Conservation (phyloP, 768 basidiomycete species). For the Gymnopilus junonius region DNA sequence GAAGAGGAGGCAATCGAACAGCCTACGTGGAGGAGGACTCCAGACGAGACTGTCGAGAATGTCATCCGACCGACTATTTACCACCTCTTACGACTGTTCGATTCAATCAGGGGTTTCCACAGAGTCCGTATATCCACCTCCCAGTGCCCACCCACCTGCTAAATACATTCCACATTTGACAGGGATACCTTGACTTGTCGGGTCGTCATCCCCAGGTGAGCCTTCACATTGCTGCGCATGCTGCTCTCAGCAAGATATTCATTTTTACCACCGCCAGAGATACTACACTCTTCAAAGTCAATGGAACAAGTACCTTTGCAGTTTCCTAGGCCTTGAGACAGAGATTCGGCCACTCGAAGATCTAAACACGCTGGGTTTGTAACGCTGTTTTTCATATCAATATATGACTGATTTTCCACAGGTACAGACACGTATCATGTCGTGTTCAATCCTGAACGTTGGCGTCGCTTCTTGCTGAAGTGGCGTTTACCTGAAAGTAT, state of each 20-base stretch:
- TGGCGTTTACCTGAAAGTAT: conserved; percentile 25
- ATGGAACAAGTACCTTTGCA: conserved; percentile 25
- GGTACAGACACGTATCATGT: conserved; percentile 5
- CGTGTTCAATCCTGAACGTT: conserved; percentile 19
- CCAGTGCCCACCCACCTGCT: neutral
- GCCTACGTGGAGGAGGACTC: neutral
- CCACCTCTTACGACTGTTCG: conserved; percentile 23
- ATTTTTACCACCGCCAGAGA: conserved; percentile 14
- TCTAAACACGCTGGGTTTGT: conserved; percentile 1
- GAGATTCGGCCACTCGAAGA: conserved; percentile 9
- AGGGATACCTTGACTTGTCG: conserved; percentile 29
- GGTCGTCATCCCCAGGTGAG: conserved; percentile 26
- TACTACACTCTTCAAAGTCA: conserved; percentile 26
- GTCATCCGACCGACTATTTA: conserved; percentile 21
- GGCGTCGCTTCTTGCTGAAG: conserved; percentile 26
- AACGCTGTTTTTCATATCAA: neutral
- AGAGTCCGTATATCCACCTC: conserved; percentile 15
- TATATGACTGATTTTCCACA: neutral
- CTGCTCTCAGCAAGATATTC: neutral
- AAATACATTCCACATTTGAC: neutral
- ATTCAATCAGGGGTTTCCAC: conserved; percentile 27
- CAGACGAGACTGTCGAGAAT: neutral
- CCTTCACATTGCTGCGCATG: neutral
- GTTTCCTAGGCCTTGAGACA: conserved; percentile 19
- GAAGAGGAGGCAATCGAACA: conserved; percentile 25